Base-by-base conservation (phyloP, 2,329 filamentous ascomycete genomes). In the Stylonectria norvegica region DNA sequence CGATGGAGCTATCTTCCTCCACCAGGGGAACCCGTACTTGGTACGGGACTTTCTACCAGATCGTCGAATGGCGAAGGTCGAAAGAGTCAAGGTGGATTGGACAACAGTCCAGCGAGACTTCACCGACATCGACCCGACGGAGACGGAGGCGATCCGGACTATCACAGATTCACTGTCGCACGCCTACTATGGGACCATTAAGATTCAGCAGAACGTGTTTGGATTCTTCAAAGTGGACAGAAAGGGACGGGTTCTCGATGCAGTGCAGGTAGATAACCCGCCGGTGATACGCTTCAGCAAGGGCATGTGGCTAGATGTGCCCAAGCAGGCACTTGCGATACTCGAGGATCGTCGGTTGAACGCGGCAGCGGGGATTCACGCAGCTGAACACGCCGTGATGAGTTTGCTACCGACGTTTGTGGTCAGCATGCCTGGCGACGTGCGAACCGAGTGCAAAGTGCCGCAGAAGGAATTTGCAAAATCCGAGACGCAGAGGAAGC, bases 201-300 rank as follows among this genome's bases (percentile, higher is more conserved):
- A 85, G 55, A 90, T 97, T 56, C 80, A 85, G 49, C 85, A 91
- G 51, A 84, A 87, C 20, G 89, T 98, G 2, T 97, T 94, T 61
- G 93, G 93, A 2, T 98, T 93, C 70, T 97, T 96, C 76, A 97
- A 97, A 61, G 71, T 96, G n/a, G 90, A 97, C 64, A 85, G 84
- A 59, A 84, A 81, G 52, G 79, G 85, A 2, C 81, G 88, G 2
- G 87, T 97, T 42, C 77, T 97, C 11, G 93, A 98, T 61, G 91
- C 91, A 3, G 85, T 97, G 0, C 80, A 91, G 44, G 89, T 97
- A 16, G 88, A 96, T 61, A 95, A 95, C 52, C 90, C 91, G 3
- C 89, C 93, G 0, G 88, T 97, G 36, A 79, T 93, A 35, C 79
- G 89, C 4, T 77, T 83, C 58, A 86, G 81, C 55, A 94, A 93